Evolutionary conservation across 495 filamentous ascomycete genomes (phyloP).

Genomic region (Tuber calosporum): DNA sequence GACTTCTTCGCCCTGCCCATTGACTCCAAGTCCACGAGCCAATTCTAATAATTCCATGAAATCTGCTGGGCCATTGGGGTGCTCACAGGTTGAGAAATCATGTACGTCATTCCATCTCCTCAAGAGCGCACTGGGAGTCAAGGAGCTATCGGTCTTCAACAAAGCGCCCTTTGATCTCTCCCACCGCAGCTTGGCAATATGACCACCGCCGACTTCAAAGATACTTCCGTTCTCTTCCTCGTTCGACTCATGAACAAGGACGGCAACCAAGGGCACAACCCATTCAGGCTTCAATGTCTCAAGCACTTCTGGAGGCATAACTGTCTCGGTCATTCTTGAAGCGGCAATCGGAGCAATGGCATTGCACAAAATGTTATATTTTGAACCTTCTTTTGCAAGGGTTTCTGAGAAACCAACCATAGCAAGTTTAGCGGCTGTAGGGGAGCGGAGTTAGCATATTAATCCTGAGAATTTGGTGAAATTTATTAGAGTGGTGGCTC

Average conservation of each 20-base stretch:
- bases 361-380: slow-evolving; percentile 97
- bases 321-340: slow-evolving; percentile 91
- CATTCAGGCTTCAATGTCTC: slow-evolving; percentile 87
- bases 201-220: slow-evolving; percentile 89
- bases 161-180: slow-evolving; percentile 87
- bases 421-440: slow-evolving; percentile 79
- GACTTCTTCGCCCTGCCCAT: slow-evolving; percentile 65
- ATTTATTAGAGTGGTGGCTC: slow-evolving; percentile 8
- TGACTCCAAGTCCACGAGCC: slow-evolving; percentile 68
- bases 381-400: slow-evolving; percentile 90
- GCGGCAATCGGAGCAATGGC: slow-evolving; percentile 95
- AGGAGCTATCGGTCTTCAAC: slow-evolving; percentile 77
- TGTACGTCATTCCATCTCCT: slow-evolving; percentile 80
- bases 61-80: slow-evolving; percentile 81
- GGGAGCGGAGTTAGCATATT: slow-evolving; percentile 15
- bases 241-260: slow-evolving; percentile 83
- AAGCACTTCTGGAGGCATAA: slow-evolving; percentile 93
- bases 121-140: slow-evolving; percentile 81
- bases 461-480: neutral
- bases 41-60: slow-evolving; percentile 83
- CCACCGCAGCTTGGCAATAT: slow-evolving; percentile 90
- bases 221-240: slow-evolving; percentile 76
- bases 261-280: slow-evolving; percentile 89
- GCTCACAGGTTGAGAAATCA: slow-evolving; percentile 77
- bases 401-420: slow-evolving; percentile 98